Base-by-base conservation (phyloP, 1,139 yeast species). In the Debaryomyces sp. region DNA sequence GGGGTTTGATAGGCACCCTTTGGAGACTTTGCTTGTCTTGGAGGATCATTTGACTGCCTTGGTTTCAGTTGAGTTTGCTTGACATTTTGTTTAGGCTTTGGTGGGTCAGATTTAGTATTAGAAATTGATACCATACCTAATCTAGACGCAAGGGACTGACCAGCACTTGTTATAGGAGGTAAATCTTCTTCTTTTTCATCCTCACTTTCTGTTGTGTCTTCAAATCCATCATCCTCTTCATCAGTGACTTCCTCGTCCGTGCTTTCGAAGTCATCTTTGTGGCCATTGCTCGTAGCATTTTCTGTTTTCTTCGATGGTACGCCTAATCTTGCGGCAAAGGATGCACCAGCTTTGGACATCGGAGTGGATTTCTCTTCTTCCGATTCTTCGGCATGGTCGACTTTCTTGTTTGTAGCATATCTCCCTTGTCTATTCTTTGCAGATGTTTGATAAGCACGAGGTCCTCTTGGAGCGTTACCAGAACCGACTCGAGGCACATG, bases 281-380 rank as follows among this genome's bases (percentile, higher is more conserved):
- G 12, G 7, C 18, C 30, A 6, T 32, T 13, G 10, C 6, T 32
- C 15, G 34, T 10, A 17, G 27, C 9, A 26, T 18, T n/a, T 6
- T 13, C 36, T 24, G 40, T 6, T 12, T 15, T 6, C 5, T 35
- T 21, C 17, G 48, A 33, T 4, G 33, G 40, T 35, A 47, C 15
- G 1, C 68, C 67, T 8, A 66, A 46, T 42, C 73, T 54, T 1
- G 66, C 56, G 1, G 73, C 72, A 41, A 68, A 58, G 8, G 63
- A 55, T 38, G 50, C 56, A 2, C 63, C 71, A 3, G 72, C 71
- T 2, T 59, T 60, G 0, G 67, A 53, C 64, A 62, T 59, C 6
- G 69, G 66, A 1, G 59, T 59, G 17, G 53, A 48, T 21, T 50
- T 54, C 10, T 59, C 65, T 6, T 57, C 58, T 5, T 49, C 53